Evolutionary conservation across 2,329 filamentous ascomycete genomes (phyloP).

Genomic region (Pseudogymnoascus sp.): DNA sequence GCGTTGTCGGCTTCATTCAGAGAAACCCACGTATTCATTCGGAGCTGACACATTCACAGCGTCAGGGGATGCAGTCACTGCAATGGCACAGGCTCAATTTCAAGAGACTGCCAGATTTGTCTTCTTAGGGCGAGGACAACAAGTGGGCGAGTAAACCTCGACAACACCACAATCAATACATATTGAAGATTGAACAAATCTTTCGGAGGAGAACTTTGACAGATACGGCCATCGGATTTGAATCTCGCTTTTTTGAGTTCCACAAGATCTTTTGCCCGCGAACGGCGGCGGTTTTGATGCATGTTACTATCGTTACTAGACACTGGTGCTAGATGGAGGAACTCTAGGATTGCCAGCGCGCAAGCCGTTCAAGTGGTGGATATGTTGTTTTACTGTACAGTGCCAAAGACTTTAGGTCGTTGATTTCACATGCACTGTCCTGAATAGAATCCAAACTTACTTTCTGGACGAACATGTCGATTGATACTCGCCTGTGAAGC

Average conservation of each 20-base stretch:
- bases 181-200: background rate
- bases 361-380: background rate
- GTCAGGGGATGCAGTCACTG: background rate
- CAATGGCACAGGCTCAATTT: background rate
- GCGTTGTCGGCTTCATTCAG: background rate
- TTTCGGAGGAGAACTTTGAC: too few relatives aligned
- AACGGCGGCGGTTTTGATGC: background rate
- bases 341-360: background rate
- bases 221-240: background rate
- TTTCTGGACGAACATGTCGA: background rate
- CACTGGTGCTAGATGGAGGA: background rate
- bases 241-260: background rate
- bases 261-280: background rate
- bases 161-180: background rate
- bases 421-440: background rate
- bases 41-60: background rate
- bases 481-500: background rate
- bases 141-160: background rate
- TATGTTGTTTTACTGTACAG: background rate
- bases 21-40: background rate
- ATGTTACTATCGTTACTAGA: constrained; percentile 1
- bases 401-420: background rate
- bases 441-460: background rate
- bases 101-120: background rate
- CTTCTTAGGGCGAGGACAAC: background rate